Percentiles rank a stretch among this genome's conserved stretches.
phyloP scores from a whole-genome alignment of 2,329 filamentous ascomycete species.

The Ceratocystis lukuohia region DNA sequence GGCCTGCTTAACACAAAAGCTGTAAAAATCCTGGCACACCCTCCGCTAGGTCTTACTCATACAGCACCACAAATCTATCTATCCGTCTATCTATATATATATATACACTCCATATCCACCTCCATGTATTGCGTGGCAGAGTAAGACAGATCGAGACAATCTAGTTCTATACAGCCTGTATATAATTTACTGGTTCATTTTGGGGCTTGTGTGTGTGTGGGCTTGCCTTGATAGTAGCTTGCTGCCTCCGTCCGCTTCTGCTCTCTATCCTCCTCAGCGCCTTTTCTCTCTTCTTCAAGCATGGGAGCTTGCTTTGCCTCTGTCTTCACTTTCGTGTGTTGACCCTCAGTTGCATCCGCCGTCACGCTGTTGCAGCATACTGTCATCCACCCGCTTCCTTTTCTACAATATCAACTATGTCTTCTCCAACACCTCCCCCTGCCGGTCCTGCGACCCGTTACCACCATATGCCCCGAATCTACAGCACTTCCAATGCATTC shows the following conservation, averaged over 20 bases:
- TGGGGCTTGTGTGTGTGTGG: not conserved
- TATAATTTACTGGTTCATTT: not conserved
- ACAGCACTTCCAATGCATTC: constrained; percentile 2
- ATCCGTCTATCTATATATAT: too few species aligned
- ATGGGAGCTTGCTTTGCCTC: constrained; percentile 2
- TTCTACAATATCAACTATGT: not conserved
- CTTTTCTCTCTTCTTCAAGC: not conserved
- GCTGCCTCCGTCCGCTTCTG: not conserved
- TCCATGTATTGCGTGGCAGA: not conserved
- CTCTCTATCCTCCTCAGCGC: not conserved
- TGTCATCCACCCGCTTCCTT: not conserved
- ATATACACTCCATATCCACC: not conserved
- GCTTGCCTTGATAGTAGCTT: not conserved
- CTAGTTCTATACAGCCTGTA: not conserved
- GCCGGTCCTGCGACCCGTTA: not conserved
- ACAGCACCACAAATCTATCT: too few species aligned
- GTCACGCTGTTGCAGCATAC: not conserved
- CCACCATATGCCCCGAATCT: not conserved
- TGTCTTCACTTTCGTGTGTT: constrained; percentile 11
- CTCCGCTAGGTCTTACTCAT: too few species aligned
- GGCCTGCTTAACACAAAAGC: not conserved
- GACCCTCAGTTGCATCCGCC: constrained; percentile 1
- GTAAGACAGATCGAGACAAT: not conserved
- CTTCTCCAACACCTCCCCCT: not conserved
- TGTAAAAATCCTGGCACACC: not conserved